Evolutionary conservation across 495 filamentous ascomycete genomes (phyloP).

Genomic region (Aspergillus leporis): DNA sequence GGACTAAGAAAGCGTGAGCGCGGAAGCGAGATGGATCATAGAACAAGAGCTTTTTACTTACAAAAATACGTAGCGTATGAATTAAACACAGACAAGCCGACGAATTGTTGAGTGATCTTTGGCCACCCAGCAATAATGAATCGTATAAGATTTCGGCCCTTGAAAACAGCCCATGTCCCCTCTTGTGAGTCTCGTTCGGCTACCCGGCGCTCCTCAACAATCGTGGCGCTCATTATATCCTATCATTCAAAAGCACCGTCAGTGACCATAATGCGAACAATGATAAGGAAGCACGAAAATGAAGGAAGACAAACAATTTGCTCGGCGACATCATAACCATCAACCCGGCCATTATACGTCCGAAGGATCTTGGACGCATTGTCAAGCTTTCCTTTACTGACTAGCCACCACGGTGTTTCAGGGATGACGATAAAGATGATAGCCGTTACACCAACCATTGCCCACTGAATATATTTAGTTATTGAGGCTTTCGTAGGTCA

Average conservation of each 20-base stretch:
- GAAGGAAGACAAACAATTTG: conserved; percentile 29
- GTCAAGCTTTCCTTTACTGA: conserved; percentile 37
- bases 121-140: conserved; percentile 44
- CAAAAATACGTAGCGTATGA: conserved; percentile 46
- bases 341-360: conserved; percentile 28
- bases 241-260: neutral
- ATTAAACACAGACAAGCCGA: conserved; percentile 43
- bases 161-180: conserved; percentile 35
- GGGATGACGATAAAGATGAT: conserved; percentile 35
- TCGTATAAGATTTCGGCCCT: conserved; percentile 39
- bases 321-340: conserved; percentile 32
- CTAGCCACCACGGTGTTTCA: conserved; percentile 41
- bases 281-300: no score
- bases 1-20: conserved; percentile 21
- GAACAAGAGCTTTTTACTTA: neutral
- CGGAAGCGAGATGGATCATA: neutral
- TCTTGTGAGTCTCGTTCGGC: conserved; percentile 32
- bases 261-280: no score
- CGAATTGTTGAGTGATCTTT: conserved; percentile 44
- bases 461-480: conserved; percentile 21
- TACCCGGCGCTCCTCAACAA: conserved; percentile 23
- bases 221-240: neutral
- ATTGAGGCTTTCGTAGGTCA: neutral
- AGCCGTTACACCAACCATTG: conserved; percentile 31
- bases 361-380: conserved; percentile 30